Percentiles rank a stretch among this genome's conserved stretches.
phyloP scores from a whole-genome alignment of 2,329 filamentous ascomycete genomes.

The Phialemoniopsis sp. region DNA sequence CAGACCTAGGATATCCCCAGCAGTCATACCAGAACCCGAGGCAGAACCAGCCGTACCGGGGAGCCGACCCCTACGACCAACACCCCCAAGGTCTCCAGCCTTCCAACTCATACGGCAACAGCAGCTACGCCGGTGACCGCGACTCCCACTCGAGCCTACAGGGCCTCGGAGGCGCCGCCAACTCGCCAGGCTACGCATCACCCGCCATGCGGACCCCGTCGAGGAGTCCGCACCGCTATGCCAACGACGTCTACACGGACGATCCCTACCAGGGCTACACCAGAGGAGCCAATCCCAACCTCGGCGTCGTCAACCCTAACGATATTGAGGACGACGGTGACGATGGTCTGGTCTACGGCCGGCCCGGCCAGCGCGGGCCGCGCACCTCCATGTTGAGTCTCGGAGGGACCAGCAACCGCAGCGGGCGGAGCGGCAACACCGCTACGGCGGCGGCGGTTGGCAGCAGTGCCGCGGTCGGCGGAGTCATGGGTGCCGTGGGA shows the following conservation, averaged over 20 bases:
- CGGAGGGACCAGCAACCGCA: constrained; percentile 37
- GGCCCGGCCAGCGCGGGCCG: constrained; percentile 25
- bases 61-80: constrained; percentile 9
- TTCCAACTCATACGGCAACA: constrained; percentile 10
- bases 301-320: constrained; percentile 68
- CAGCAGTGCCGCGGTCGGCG: constrained; percentile 28
- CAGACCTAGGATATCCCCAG: constrained; percentile 15
- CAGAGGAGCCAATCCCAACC: constrained; percentile 39
- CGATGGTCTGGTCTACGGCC: constrained; percentile 64
- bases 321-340: constrained; percentile 85
- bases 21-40: constrained; percentile 16
- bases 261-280: constrained; percentile 64
- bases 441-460: constrained; percentile 43
- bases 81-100: constrained; percentile 11
- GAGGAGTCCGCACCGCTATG: constrained; percentile 43
- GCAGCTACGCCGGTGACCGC: constrained; percentile 20
- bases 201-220: constrained; percentile 29
- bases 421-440: constrained; percentile 24
- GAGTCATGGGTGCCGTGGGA: constrained; percentile 30
- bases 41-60: constrained; percentile 8
- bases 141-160: constrained; percentile 39
- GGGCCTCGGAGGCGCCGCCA: constrained; percentile 27
- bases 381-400: constrained; percentile 59
- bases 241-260: constrained; percentile 48
- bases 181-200: constrained; percentile 27